These are phyloP conservation scores for Pyrus betulifolia DNA, from an alignment of 306 rosid genomes.

Conservation along the genomic window DNA sequence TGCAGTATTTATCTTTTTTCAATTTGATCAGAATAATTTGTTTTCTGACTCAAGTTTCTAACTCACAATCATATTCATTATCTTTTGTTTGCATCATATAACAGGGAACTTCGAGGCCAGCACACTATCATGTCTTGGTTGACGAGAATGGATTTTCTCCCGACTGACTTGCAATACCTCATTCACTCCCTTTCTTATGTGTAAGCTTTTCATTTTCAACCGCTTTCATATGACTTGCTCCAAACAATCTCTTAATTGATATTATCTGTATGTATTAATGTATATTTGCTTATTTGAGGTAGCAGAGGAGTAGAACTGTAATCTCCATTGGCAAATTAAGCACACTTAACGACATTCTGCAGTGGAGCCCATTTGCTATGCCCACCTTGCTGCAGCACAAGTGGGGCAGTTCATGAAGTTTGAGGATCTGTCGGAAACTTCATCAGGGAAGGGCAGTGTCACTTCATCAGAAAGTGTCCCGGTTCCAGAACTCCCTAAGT, in stretches of 20 bases:
- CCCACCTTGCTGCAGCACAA: constrained; percentile 84
- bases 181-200: constrained; percentile 68
- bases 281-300: constrained; percentile 40
- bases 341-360: not conserved
- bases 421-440: constrained; percentile 49
- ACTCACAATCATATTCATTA: not conserved
- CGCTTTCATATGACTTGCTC: not conserved
- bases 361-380: constrained; percentile 84
- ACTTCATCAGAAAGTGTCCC: constrained; percentile 26
- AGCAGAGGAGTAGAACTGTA: constrained; percentile 80
- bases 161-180: constrained; percentile 65
- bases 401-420: constrained; percentile 62
- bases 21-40: too few species aligned
- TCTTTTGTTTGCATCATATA: constrained; percentile 8
- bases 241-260: not conserved
- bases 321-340: constrained; percentile 55
- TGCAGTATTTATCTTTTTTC: not conserved
- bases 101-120: constrained; percentile 89
- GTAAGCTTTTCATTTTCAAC: constrained; percentile 40
- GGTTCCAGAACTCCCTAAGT: constrained; percentile 62
- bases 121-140: constrained; percentile 73
- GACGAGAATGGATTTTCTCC: constrained; percentile 92
- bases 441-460: constrained; percentile 22
- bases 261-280: not conserved
- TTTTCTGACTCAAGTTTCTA: not conserved